These are phyloP conservation scores for Globisporangium spiculum DNA, from an alignment of 352 stramenopile genomes.

Conservation along the genomic window DNA sequence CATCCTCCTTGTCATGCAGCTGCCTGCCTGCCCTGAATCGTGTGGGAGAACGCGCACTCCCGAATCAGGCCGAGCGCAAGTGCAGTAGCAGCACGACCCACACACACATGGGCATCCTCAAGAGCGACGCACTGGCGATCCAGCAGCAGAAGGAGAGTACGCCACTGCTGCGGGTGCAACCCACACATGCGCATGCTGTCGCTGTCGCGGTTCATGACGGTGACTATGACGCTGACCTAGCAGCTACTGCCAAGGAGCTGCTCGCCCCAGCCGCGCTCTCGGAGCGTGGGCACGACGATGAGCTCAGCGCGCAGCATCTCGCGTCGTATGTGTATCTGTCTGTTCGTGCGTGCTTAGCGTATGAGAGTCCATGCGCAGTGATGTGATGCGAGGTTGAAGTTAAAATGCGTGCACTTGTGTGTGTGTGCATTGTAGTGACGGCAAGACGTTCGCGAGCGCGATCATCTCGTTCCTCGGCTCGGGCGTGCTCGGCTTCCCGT, in stretches of 20 bases:
- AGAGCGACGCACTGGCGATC: not conserved
- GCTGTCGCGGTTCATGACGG: not conserved
- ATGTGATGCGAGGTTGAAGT: no score
- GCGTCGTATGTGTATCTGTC: constrained; percentile 32
- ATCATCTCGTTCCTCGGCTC: constrained; percentile 92
- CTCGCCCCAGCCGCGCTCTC: not conserved
- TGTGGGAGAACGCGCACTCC: not conserved
- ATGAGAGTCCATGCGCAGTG: no score
- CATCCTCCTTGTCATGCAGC: no score
- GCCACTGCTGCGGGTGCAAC: not conserved
- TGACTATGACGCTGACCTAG: not conserved
- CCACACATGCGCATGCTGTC: not conserved
- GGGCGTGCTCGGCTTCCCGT: constrained; percentile 88
- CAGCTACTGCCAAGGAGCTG: not conserved
- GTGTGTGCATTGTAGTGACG: constrained; percentile 25
- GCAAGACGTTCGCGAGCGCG: constrained; percentile 64
- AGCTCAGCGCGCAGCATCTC: constrained; percentile 25
- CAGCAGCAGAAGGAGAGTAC: not conserved
- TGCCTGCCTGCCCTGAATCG: no score
- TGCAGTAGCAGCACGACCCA: not conserved
- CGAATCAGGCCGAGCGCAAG: not conserved
- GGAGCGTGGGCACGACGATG: not conserved
- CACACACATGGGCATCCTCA: constrained; percentile 7
- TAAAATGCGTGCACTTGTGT: not conserved
- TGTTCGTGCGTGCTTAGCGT: no score